These are phyloP conservation scores for Astragalus glycyphyllos DNA, from an alignment of 306 rosid genomes.

Conservation along the genomic window DNA sequence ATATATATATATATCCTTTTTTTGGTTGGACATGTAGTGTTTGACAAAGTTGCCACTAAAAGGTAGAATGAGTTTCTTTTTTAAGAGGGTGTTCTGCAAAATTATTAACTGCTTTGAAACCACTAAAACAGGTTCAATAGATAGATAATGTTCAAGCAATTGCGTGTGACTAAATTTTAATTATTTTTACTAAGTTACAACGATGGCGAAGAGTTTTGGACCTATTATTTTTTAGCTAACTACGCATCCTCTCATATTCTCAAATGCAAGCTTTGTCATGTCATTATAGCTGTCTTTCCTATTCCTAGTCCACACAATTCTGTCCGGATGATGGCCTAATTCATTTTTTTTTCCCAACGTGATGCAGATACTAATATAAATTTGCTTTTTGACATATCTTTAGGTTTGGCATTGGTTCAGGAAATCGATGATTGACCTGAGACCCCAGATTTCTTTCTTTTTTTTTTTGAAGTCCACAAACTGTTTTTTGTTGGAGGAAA, in stretches of 20 bases:
- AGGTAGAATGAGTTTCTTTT: neutral
- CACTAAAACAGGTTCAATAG: neutral
- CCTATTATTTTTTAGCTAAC: neutral
- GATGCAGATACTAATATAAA: neutral
- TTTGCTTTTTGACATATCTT: conserved; percentile 15
- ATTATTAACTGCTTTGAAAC: conserved; percentile 5
- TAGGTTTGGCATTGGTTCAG: conserved; percentile 77
- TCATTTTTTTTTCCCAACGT: neutral
- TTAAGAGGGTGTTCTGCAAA: neutral
- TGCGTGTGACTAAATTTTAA: too few relatives aligned
- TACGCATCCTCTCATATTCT: neutral
- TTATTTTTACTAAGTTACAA: neutral
- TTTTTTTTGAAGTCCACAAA: conserved; percentile 22
- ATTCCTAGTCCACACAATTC: neutral
- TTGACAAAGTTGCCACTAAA: neutral
- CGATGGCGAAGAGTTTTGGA: neutral
- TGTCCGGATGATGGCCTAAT: conserved; percentile 22
- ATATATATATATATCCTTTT: neutral
- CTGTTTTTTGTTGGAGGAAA: conserved; percentile 32
- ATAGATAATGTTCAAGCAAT: too few relatives aligned
- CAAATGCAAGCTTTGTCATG: neutral
- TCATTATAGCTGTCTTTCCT: neutral
- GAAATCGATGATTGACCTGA: conserved; percentile 59
- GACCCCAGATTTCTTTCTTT: conserved; percentile 10
- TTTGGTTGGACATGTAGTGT: neutral